Percentiles rank a stretch among this genome's conserved stretches.
Conservation (phyloP, 495 filamentous ascomycete species). For the Cudoniella acicularis region DNA sequence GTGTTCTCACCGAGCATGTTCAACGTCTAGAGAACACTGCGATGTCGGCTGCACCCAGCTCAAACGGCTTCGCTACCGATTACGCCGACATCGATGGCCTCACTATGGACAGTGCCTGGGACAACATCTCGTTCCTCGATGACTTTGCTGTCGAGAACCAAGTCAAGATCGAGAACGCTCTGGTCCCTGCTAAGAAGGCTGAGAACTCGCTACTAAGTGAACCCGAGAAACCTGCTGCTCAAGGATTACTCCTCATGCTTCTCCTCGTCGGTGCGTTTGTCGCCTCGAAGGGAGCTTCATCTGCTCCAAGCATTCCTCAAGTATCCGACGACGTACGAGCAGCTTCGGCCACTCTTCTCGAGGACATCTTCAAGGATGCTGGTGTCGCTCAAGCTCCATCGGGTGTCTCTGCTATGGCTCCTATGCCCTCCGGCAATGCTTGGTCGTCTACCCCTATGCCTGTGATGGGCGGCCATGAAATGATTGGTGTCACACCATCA, state of each 20-base stretch:
- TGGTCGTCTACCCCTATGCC: constrained; percentile 35
- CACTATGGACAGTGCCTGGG: constrained; percentile 76
- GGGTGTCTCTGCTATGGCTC: constrained; percentile 44
- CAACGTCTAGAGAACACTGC: constrained; percentile 70
- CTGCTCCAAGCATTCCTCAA: constrained; percentile 67
- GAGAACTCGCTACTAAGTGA: constrained; percentile 47
- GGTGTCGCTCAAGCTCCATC: constrained; percentile 47
- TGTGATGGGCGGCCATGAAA: constrained; percentile 46
- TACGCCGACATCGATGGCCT: constrained; percentile 80
- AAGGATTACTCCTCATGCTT: constrained; percentile 72
- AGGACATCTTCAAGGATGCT: constrained; percentile 81
- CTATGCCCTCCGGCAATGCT: constrained; percentile 36
- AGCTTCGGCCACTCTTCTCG: constrained; percentile 84
- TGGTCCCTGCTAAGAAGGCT: constrained; percentile 56
- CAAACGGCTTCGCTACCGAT: constrained; percentile 59
- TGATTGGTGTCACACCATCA: constrained; percentile 48
- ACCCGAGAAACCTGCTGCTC: constrained; percentile 58
- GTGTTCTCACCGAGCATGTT: constrained; percentile 79
- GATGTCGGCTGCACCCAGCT: constrained; percentile 52
- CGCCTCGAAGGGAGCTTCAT: constrained; percentile 71
- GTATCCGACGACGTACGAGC: constrained; percentile 91
- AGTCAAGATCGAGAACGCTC: constrained; percentile 48
- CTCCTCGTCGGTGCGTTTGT: constrained; percentile 96
- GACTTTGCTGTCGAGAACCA: constrained; percentile 46
- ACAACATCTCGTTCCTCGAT: constrained; percentile 72